Evolutionary conservation across 1,139 yeast species (phyloP).

Genomic region (Candida tropicalis): DNA sequence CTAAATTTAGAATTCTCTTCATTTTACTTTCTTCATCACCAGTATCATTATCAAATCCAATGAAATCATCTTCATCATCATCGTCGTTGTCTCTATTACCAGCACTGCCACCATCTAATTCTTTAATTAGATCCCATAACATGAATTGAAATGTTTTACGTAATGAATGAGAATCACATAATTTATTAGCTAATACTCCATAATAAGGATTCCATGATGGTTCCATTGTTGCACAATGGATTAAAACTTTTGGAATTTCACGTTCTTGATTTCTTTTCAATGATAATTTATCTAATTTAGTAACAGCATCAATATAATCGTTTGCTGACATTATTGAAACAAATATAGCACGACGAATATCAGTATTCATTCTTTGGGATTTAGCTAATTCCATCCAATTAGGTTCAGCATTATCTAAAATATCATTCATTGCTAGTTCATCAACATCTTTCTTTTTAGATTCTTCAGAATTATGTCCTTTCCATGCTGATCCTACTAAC

Average conservation of each 20-base stretch:
- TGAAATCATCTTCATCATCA: slow-evolving; percentile 35
- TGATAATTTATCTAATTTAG: slow-evolving; percentile 76
- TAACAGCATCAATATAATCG: slow-evolving; percentile 86
- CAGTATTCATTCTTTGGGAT: slow-evolving; percentile 92
- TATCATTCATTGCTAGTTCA: slow-evolving; percentile 48
- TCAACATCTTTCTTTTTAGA: slow-evolving; percentile 24
- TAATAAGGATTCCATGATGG: slow-evolving; percentile 89
- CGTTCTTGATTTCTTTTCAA: slow-evolving; percentile 82
- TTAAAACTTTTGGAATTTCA: slow-evolving; percentile 81
- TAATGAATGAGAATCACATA: slow-evolving; percentile 69
- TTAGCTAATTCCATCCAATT: slow-evolving; percentile 89
- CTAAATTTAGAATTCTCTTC: slow-evolving; percentile 67
- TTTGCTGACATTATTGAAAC: slow-evolving; percentile 94
- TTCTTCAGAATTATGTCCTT: slow-evolving; percentile 48
- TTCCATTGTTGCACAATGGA: slow-evolving; percentile 87
- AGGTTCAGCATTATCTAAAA: slow-evolving; percentile 71
- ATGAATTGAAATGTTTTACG: slow-evolving; percentile 86
- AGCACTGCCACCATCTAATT: slow-evolving; percentile 53
- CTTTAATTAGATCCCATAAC: slow-evolving; percentile 86
- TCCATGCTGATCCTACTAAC: slow-evolving; percentile 98
- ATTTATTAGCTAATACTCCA: slow-evolving; percentile 73
- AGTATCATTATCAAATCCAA: slow-evolving; percentile 38
- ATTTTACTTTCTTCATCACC: slow-evolving; percentile 50
- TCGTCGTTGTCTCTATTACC: slow-evolving; percentile 41
- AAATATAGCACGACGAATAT: slow-evolving; percentile 89